Evolutionary conservation across 1,139 yeast species (phyloP), one percentile per base, ranked within the genome.

Genomic region (Yamadazyma sp.): DNA sequence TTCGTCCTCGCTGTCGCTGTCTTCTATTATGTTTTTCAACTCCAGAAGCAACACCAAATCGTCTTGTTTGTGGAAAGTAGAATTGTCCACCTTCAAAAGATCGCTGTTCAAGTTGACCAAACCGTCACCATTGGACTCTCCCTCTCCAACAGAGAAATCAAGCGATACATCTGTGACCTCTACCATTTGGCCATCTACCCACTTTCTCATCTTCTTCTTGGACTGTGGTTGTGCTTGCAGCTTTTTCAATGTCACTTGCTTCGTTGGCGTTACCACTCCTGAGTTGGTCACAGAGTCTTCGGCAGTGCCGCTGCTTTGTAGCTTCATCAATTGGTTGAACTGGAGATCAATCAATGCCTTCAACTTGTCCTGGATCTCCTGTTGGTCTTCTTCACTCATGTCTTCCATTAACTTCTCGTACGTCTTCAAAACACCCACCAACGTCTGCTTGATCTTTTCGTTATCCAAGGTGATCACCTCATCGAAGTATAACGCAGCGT

Each of bases 41-140:
- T 72, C 77, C 41, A 65, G 63, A 30, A 72, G 70, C 38, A 72
- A 58, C 5, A 70, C 72, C 53, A 72, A 54, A 35, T 71, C 73
- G 44, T 70, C 63, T 34, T 71, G 66, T 39, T 56, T 58, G 15
- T 59, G 58, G 42, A 71, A 72, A 5, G 73, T 72, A 16, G 58
- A 46, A 17, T 57, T 46, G 44, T 69, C 70, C 9, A 64, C 56
- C 25, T 53, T 45, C 34, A 60, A 39, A 7, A 42, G 34, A 23
- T 50, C 55, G 11, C 53, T 53, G 26, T 45, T 41, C 10, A 85
- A 76, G 18, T 73, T 66, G 40, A 77, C 80, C 0, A 76, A n/a
- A n/a, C n/a, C 77, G 5, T 82, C 54, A 5, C 43, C 51, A 7
- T 5, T 20, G 22, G 22, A 5, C 22, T 42, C 53, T 1, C 47